phyloP scores from a whole-genome alignment of 2,329 filamentous ascomycete species.

The Alternaria ventricosa region DNA sequence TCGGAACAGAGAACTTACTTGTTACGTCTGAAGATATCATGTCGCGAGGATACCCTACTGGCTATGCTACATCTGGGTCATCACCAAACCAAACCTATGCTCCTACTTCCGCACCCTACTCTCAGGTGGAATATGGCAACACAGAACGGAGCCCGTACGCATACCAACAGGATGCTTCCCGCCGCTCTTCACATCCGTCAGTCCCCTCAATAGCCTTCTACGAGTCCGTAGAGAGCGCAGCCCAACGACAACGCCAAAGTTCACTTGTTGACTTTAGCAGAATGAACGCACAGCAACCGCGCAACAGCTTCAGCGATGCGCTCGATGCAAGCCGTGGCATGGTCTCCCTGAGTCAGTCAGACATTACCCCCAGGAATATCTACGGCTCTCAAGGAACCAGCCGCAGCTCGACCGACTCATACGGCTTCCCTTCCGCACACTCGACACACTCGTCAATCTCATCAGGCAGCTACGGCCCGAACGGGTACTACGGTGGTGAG shows the following conservation, averaged over 20 bases:
- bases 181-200: constrained; percentile 87
- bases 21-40: constrained; percentile 77
- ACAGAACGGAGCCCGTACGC: constrained; percentile 60
- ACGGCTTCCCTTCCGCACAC: constrained; percentile 86
- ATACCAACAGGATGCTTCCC: constrained; percentile 63
- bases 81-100: constrained; percentile 72
- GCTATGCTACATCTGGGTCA: constrained; percentile 73
- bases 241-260: constrained; percentile 61
- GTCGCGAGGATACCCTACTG: constrained; percentile 72
- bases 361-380: constrained; percentile 79
- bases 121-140: constrained; percentile 74
- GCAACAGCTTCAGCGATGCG: constrained; percentile 81
- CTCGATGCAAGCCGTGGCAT: constrained; percentile 93
- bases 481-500: constrained; percentile 81
- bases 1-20: constrained; percentile 71
- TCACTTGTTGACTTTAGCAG: constrained; percentile 70
- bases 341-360: constrained; percentile 88
- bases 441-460: constrained; percentile 92
- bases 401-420: constrained; percentile 81
- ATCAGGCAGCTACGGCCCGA: constrained; percentile 76
- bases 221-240: constrained; percentile 50
- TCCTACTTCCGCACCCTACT: constrained; percentile 73
- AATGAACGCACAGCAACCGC: constrained; percentile 63
- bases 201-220: constrained; percentile 64
- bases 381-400: constrained; percentile 72